Evolutionary conservation across 129 eudicot species (phyloP).

Genomic region (Centella asiatica): DNA sequence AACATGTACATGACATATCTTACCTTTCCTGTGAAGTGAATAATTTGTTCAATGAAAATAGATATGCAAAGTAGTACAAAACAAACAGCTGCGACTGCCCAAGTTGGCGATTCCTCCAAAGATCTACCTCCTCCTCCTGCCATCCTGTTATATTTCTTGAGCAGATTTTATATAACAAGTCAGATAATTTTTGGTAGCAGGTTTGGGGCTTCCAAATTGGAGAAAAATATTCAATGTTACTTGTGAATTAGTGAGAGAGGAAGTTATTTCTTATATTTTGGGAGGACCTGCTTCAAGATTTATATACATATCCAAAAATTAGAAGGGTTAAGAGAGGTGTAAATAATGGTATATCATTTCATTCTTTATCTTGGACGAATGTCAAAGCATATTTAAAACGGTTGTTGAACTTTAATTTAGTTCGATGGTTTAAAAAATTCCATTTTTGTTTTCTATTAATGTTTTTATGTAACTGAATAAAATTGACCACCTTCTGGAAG

Average conservation of each 20-base stretch:
- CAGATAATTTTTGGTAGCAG: conserved; percentile 1
- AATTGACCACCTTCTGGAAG: background rate
- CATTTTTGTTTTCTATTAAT: too few species aligned
- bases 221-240: too few species aligned
- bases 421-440: too few species aligned
- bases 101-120: conserved; percentile 52
- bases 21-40: conserved; percentile 47
- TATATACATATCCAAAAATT: background rate
- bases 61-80: conserved; percentile 44
- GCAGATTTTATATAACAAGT: background rate
- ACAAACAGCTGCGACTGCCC: conserved; percentile 65
- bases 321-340: background rate
- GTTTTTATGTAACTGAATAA: background rate
- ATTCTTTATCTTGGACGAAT: conserved; percentile 7
- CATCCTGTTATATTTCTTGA: conserved; percentile 1
- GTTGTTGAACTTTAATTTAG: background rate
- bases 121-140: conserved; percentile 25
- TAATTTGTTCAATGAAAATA: conserved; percentile 31
- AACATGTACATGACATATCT: background rate
- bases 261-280: background rate
- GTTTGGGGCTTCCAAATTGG: background rate
- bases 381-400: background rate
- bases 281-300: background rate
- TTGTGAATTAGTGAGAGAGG: too few species aligned
- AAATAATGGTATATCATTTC: background rate